phyloP scores from a whole-genome alignment of 2,329 filamentous ascomycete species.

The Ascochyta lentis region DNA sequence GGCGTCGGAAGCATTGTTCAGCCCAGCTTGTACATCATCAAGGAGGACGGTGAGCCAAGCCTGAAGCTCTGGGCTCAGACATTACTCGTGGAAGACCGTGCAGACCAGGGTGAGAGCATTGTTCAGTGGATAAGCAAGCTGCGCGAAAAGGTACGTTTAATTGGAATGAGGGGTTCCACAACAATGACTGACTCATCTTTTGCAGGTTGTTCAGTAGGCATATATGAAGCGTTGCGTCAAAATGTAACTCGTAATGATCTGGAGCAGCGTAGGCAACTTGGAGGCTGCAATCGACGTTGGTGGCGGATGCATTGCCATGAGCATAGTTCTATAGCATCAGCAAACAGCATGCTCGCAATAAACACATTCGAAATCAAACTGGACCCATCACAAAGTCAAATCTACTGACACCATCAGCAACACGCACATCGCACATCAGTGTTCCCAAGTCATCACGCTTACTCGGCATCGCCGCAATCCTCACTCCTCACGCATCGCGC shows the following conservation, averaged over 20 bases:
- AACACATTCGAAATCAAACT: background rate
- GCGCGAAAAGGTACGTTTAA: constrained; percentile 83
- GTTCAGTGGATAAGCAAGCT: constrained; percentile 91
- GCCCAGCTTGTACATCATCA: constrained; percentile 89
- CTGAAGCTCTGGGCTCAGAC: constrained; percentile 97
- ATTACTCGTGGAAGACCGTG: constrained; percentile 89
- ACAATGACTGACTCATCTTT: constrained; percentile 3
- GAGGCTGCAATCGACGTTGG: background rate
- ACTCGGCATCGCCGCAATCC: background rate
- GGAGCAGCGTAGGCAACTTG: constrained; percentile 6
- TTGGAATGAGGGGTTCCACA: background rate
- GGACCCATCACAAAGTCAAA: background rate
- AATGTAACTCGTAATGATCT: constrained; percentile 11
- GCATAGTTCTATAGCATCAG: constrained; percentile 7
- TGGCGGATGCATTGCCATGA: constrained; percentile 3
- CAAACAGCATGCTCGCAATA: constrained; percentile 9
- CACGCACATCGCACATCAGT: background rate
- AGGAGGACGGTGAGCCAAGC: constrained; percentile 94
- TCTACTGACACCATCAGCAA: background rate
- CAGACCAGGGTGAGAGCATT: constrained; percentile 91
- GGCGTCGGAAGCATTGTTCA: constrained; percentile 93
- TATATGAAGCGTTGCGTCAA: constrained; percentile 8
- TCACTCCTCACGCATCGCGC: background rate
- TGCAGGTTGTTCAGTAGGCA: constrained; percentile 47
- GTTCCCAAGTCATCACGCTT: background rate